Evolutionary conservation across 2,329 filamentous ascomycete species (phyloP).

Genomic region (Tolypocladium album): DNA sequence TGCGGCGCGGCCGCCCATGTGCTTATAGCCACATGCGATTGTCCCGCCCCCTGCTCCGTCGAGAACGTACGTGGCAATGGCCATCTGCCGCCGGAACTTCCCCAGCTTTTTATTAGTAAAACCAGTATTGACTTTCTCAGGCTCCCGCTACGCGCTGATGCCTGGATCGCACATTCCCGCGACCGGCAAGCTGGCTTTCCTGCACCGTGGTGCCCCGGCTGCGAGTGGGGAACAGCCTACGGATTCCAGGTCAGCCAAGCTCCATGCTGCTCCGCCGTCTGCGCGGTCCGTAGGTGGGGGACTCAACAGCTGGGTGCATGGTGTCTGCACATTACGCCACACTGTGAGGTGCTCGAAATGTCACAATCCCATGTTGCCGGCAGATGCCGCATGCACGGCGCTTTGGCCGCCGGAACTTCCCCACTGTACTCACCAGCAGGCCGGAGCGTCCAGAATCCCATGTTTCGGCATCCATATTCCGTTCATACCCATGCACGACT

Average conservation of each 20-base stretch:
- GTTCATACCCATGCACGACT: no score
- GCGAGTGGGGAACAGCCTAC: no score
- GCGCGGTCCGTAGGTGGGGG: neutral
- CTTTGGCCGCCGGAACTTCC: neutral
- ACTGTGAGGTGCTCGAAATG: neutral
- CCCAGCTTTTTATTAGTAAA: neutral
- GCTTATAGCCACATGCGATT: neutral
- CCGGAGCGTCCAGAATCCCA: neutral
- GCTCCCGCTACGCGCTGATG: neutral
- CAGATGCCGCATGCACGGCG: neutral
- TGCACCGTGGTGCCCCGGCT: neutral
- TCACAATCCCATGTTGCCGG: neutral
- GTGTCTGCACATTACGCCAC: neutral
- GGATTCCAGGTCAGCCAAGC: no score
- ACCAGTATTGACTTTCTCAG: neutral
- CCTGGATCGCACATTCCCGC: neutral
- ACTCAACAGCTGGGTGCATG: neutral
- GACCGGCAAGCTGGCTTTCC: neutral
- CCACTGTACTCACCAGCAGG: neutral
- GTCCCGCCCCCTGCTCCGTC: neutral
- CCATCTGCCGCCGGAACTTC: neutral
- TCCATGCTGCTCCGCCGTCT: neutral
- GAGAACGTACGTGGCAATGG: neutral
- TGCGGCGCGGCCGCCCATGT: neutral
- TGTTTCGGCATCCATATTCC: neutral